Percentiles rank a stretch among this genome's conserved stretches.
phyloP scores from a whole-genome alignment of 208 protist species.

The Leishmania martiniquensis region DNA sequence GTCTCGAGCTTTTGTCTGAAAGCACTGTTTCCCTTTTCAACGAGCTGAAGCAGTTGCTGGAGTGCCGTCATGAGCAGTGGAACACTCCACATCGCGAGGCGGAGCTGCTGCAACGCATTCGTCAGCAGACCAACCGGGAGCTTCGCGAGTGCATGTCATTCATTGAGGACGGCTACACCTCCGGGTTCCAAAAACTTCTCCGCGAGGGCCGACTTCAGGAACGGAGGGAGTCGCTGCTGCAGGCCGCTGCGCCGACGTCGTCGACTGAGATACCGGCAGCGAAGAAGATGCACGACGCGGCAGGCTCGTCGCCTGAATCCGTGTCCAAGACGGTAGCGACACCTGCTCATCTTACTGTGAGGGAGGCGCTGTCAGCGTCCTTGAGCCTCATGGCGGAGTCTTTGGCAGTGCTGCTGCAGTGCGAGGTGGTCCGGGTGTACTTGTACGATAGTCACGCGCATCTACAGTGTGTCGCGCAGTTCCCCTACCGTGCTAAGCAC shows the following conservation, averaged over 20 bases:
- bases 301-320: neutral
- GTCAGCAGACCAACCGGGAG: conserved; percentile 60
- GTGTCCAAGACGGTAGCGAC: neutral
- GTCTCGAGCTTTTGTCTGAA: conserved; percentile 76
- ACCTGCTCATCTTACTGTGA: neutral
- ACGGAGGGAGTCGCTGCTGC: neutral
- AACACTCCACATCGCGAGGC: neutral
- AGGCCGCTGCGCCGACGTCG: neutral
- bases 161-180: conserved; percentile 79
- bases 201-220: conserved; percentile 23
- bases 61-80: neutral
- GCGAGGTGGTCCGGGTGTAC: conserved; percentile 89
- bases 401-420: conserved; percentile 72
- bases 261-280: neutral
- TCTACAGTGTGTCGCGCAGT: conserved; percentile 70
- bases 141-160: conserved; percentile 65
- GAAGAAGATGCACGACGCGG: neutral
- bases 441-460: conserved; percentile 80
- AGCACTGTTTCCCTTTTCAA: conserved; percentile 61
- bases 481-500: conserved; percentile 43
- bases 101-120: conserved; percentile 63
- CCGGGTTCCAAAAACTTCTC: conserved; percentile 62
- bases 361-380: conserved; percentile 42
- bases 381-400: conserved; percentile 79
- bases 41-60: conserved; percentile 51